Percentiles rank a stretch among this genome's conserved stretches.
Conservation (phyloP, 2,329 filamentous ascomycete genomes). For the Alternaria gaisen region DNA sequence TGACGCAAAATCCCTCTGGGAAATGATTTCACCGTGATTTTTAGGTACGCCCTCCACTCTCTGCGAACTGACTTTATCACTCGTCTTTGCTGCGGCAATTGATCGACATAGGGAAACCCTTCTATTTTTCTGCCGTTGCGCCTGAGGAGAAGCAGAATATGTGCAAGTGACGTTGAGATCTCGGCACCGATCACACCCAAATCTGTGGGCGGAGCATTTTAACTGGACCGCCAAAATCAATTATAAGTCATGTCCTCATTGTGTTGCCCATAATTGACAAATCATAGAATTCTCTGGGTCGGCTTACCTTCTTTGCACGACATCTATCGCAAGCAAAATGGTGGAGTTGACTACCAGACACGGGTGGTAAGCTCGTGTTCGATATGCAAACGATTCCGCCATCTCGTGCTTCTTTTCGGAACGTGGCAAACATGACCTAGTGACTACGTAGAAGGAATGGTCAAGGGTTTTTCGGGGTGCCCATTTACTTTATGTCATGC, state of each 20-base stretch:
- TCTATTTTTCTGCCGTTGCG: background rate
- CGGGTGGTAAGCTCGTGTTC: background rate
- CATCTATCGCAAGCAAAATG: background rate
- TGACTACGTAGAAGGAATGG: background rate
- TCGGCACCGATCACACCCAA: background rate
- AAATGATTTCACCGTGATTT: background rate
- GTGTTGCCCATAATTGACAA: background rate
- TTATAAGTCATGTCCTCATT: background rate
- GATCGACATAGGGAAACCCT: background rate
- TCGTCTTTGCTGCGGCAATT: background rate
- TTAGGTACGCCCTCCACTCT: background rate
- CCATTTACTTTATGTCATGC: background rate
- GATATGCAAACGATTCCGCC: background rate
- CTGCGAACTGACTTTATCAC: background rate
- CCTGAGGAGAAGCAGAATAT: background rate
- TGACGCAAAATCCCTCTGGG: background rate
- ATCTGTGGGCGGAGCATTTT: background rate
- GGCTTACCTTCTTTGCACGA: background rate
- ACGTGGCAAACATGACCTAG: background rate
- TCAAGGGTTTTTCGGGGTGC: background rate
- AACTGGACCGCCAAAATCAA: background rate
- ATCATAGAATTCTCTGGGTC: background rate
- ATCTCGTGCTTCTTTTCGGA: conserved; percentile 3
- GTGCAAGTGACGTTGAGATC: background rate
- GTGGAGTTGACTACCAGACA: background rate